phyloP scores from a whole-genome alignment of 1,284 basidiomycete species.

The Malassezia globosa region DNA sequence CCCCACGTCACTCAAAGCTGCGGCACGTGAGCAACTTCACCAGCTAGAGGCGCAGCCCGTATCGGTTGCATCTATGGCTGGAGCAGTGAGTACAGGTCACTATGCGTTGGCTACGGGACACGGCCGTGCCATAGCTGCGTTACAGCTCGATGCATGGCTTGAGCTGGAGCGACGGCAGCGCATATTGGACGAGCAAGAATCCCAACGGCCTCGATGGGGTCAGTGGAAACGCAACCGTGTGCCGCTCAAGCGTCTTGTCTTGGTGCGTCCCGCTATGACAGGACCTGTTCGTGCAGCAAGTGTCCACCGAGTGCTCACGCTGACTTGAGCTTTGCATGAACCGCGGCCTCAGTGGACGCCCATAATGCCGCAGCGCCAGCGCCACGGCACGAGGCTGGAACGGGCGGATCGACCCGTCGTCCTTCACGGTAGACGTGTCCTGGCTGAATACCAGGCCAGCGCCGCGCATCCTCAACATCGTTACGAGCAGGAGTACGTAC shows the following conservation, averaged over 20 bases:
- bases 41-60: conserved; percentile 13
- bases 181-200: too few relatives aligned
- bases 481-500: neutral
- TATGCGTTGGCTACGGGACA: conserved; percentile 28
- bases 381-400: neutral
- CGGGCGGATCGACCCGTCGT: neutral
- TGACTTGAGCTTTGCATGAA: neutral
- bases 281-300: conserved; percentile 9
- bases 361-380: conserved; percentile 5
- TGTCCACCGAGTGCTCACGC: neutral
- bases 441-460: conserved; percentile 11
- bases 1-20: conserved; percentile 7
- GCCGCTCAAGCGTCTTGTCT: conserved; percentile 11
- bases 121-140: conserved; percentile 16
- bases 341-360: conserved; percentile 4
- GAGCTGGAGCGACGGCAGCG: conserved; percentile 8
- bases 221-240: conserved; percentile 11
- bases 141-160: conserved; percentile 18
- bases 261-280: conserved; percentile 8
- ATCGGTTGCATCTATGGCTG: conserved; percentile 20
- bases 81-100: conserved; percentile 30
- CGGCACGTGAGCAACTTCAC: conserved; percentile 6
- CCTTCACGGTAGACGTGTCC: conserved; percentile 15
- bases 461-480: conserved; percentile 1
- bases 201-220: conserved; percentile 5